A percentile compares a stretch with the other conserved stretches of the same genome.
Conservation (phyloP, 495 filamentous ascomycete species). For the Poronia punctata region DNA sequence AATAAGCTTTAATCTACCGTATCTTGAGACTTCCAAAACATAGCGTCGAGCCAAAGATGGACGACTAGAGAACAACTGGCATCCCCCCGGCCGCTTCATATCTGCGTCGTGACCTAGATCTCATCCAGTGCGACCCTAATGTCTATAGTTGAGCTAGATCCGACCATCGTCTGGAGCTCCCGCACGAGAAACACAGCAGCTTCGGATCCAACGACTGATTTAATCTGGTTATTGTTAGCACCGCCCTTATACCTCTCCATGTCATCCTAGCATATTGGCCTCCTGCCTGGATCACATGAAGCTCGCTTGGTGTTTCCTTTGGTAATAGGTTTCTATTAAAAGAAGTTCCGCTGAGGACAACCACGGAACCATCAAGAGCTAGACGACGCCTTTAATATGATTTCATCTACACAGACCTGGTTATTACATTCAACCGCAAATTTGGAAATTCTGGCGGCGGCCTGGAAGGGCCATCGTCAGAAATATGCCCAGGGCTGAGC, state of each 20-base stretch:
- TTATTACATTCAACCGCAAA: constrained; percentile 42
- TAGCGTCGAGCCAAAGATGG: constrained; percentile 22
- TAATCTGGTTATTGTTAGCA: constrained; percentile 1
- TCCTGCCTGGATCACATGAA: no score
- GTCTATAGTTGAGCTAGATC: constrained; percentile 3
- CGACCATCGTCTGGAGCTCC: constrained; percentile 5
- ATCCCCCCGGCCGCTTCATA: constrained; percentile 6
- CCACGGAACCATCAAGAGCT: constrained; percentile 20
- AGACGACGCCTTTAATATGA: constrained; percentile 35
- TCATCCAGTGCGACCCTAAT: constrained; percentile 7
- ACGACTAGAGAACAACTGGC: neutral
- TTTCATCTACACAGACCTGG: constrained; percentile 38
- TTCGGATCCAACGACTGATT: neutral
- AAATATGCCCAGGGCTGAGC: constrained; percentile 13
- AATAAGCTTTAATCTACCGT: constrained; percentile 38
- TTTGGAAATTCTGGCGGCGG: constrained; percentile 30
- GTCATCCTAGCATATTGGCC: no score
- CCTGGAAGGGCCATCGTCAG: constrained; percentile 22
- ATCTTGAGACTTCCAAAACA: constrained; percentile 26
- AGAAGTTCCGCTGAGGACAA: constrained; percentile 29
- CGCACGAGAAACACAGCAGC: neutral
- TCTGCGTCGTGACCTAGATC: constrained; percentile 19
- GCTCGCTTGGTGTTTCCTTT: constrained; percentile 8
- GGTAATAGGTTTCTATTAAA: constrained; percentile 35
- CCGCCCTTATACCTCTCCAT: constrained; percentile 2